These are phyloP conservation scores for Calonectria leucothoes DNA, from an alignment of 2,329 filamentous ascomycete species.

Conservation along the genomic window DNA sequence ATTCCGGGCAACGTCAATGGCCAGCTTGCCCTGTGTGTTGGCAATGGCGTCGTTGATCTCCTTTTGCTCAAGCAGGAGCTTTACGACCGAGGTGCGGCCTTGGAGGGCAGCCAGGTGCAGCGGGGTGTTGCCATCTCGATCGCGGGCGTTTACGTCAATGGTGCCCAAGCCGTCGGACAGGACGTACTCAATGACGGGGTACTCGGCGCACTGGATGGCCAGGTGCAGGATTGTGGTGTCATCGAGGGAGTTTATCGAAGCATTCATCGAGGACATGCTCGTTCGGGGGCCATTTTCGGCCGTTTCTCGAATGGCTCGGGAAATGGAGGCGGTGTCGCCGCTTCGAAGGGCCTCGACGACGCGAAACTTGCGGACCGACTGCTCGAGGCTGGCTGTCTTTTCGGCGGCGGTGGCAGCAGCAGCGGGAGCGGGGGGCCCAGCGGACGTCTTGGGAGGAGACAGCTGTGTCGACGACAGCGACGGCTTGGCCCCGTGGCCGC, in stretches of 20 bases:
- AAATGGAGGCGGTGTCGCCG: slow-evolving; percentile 91
- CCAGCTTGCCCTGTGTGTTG: slow-evolving; percentile 86
- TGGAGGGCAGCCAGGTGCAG: slow-evolving; percentile 89
- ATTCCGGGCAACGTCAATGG: slow-evolving; percentile 89
- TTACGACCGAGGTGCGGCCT: slow-evolving; percentile 83
- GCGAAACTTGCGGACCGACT: slow-evolving; percentile 93
- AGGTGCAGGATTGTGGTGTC: slow-evolving; percentile 94
- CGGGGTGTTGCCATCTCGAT: slow-evolving; percentile 94
- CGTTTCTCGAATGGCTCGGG: slow-evolving; percentile 82
- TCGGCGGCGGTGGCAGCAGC: no score
- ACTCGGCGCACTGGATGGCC: slow-evolving; percentile 94
- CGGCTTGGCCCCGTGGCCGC: slow-evolving; percentile 59
- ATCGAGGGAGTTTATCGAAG: slow-evolving; percentile 65
- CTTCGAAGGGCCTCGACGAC: slow-evolving; percentile 92
- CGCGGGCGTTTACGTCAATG: slow-evolving; percentile 88
- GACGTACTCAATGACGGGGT: slow-evolving; percentile 94
- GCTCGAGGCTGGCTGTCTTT: slow-evolving; percentile 77
- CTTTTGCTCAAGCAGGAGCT: slow-evolving; percentile 83
- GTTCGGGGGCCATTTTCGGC: slow-evolving; percentile 62
- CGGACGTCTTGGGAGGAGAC: slow-evolving; percentile 41
- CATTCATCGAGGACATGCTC: slow-evolving; percentile 67
- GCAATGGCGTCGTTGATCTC: slow-evolving; percentile 88
- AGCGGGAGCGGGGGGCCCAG: slow-evolving; percentile 46
- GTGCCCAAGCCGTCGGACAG: slow-evolving; percentile 76
- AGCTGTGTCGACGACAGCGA: slow-evolving; percentile 56